Conservation (phyloP, 2,329 filamentous ascomycete genomes). For the Penicillium sclerotigenum region DNA sequence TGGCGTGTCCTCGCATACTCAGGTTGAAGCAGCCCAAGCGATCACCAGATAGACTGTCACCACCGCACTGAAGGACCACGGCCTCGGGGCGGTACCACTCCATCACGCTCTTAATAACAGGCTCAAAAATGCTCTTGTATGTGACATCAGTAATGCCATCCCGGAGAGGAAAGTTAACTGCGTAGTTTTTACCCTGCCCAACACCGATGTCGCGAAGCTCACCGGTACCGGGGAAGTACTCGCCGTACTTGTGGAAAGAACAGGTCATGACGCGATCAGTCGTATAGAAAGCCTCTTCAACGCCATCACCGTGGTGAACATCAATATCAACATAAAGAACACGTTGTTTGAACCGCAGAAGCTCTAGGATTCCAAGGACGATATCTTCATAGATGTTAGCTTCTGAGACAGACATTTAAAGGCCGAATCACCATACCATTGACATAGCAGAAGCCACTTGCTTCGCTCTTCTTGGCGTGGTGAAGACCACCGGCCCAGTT, state of each 20-base stretch:
- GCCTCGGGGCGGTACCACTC: slow-evolving; percentile 66
- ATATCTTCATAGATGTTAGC: slow-evolving; percentile 50
- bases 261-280: slow-evolving; percentile 70
- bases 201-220: slow-evolving; percentile 67
- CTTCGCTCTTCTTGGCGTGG: slow-evolving; percentile 92
- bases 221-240: slow-evolving; percentile 69
- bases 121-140: slow-evolving; percentile 67
- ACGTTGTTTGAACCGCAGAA: slow-evolving; percentile 61
- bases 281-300: slow-evolving; percentile 69
- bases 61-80: slow-evolving; percentile 66
- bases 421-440: slow-evolving; percentile 55
- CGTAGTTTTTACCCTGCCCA: slow-evolving; percentile 64
- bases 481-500: slow-evolving; percentile 97
- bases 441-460: slow-evolving; percentile 96
- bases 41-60: slow-evolving; percentile 65
- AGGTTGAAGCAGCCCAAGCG: slow-evolving; percentile 67
- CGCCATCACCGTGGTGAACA: slow-evolving; percentile 65
- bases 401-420: not conserved
- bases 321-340: slow-evolving; percentile 67
- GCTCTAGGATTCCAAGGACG: slow-evolving; percentile 63
- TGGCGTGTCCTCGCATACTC: slow-evolving; percentile 67
- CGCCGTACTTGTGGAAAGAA: slow-evolving; percentile 70
- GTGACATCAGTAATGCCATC: slow-evolving; percentile 67
- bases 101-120: slow-evolving; percentile 65
- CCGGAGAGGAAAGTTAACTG: slow-evolving; percentile 66